A percentile compares a stretch with the other conserved stretches of the same genome.
Conservation (phyloP, 768 basidiomycete species). For the Suillus variegatus region DNA sequence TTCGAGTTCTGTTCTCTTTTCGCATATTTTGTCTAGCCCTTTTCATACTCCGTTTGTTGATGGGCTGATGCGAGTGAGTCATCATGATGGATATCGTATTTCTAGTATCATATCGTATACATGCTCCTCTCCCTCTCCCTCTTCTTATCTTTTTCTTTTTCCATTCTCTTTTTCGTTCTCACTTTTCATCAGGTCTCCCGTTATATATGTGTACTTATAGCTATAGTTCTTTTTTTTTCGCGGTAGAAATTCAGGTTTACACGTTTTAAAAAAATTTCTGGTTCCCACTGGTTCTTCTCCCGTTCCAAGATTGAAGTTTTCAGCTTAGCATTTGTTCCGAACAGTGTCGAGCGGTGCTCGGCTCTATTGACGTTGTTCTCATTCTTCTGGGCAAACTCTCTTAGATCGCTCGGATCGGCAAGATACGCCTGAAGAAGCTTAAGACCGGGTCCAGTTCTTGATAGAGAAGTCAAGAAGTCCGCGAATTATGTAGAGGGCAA, state of each 20-base stretch:
- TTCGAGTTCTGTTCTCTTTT: slow-evolving; percentile 19
- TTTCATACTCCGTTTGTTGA: background rate
- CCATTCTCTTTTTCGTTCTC: background rate
- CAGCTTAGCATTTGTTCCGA: background rate
- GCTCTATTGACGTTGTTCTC: background rate
- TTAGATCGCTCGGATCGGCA: background rate
- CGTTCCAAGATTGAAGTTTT: background rate
- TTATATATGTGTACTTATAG: slow-evolving; percentile 31
- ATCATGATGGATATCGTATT: slow-evolving; percentile 1
- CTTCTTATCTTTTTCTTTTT: slow-evolving; percentile 16
- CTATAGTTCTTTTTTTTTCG: background rate
- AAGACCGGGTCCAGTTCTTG: background rate
- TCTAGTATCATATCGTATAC: slow-evolving; percentile 1
- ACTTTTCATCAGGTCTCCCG: background rate
- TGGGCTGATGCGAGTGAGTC: background rate
- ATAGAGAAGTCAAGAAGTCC: background rate
- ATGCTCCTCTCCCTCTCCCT: slow-evolving; percentile 6
- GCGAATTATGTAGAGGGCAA: background rate
- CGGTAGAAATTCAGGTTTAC: background rate
- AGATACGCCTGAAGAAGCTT: slow-evolving; percentile 3
- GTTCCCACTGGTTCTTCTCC: background rate
- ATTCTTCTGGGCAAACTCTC: background rate
- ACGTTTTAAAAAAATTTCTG: background rate
- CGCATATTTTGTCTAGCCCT: slow-evolving; percentile 6
- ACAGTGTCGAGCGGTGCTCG: background rate